A percentile compares a stretch with the other conserved stretches of the same genome.
Evolutionary conservation across 371 early-diverging fungal genomes (phyloP).

Genomic region (Vittaforma corneae): DNA sequence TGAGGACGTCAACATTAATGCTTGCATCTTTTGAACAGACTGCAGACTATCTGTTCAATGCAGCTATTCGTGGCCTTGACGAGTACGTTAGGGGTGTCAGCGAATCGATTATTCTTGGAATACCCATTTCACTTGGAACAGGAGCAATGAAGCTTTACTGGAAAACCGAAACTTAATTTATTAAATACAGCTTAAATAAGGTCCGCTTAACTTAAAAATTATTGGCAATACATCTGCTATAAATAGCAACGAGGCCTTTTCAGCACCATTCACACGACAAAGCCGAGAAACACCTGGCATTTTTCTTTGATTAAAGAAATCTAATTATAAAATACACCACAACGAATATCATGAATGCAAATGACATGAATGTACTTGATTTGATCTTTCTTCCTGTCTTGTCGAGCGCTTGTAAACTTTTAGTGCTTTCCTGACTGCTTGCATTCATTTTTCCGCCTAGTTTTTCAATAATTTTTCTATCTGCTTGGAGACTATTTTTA

Average conservation of each 20-base stretch:
- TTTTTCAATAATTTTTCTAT: constrained; percentile 15
- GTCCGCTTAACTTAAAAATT: no score
- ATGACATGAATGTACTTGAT: not conserved
- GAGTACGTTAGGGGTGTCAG: constrained; percentile 86
- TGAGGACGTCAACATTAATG: constrained; percentile 96
- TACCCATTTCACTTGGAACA: constrained; percentile 87
- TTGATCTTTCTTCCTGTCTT: not conserved
- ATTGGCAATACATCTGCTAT: no score
- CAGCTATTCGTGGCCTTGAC: constrained; percentile 76
- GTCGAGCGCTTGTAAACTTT: not conserved
- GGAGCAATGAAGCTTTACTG: constrained; percentile 75
- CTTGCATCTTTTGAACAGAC: constrained; percentile 98
- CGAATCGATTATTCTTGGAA: constrained; percentile 96
- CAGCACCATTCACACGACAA: no score
- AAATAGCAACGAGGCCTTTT: no score
- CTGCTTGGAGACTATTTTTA: constrained; percentile 7
- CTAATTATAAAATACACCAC: constrained; percentile 32
- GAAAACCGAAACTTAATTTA: no score
- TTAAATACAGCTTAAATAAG: no score
- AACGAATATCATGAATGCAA: constrained; percentile 17
- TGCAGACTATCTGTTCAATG: constrained; percentile 92
- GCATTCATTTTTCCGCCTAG: not conserved
- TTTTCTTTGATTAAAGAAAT: constrained; percentile 31
- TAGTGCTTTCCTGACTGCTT: not conserved
- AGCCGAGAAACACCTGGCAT: no score